These are phyloP conservation scores for Aspergillus saccharolyticus DNA, from an alignment of 495 filamentous ascomycete genomes.

Conservation along the genomic window DNA sequence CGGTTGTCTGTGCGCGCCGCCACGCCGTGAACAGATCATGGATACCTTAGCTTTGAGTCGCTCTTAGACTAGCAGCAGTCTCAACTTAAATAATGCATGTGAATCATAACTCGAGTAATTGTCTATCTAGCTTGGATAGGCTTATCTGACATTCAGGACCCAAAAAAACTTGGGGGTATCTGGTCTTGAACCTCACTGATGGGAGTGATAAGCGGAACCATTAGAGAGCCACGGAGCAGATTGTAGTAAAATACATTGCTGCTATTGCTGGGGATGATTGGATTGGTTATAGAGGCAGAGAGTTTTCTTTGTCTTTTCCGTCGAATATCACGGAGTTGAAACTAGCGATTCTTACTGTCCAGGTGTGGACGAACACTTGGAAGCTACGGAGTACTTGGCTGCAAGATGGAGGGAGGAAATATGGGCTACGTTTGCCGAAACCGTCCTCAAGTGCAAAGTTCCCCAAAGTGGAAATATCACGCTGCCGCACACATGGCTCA, in stretches of 20 bases:
- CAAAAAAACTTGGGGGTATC: neutral
- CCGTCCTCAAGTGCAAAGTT: slow-evolving; percentile 9
- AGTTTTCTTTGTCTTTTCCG: neutral
- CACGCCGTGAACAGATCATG: neutral
- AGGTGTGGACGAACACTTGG: no score
- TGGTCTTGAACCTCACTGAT: neutral
- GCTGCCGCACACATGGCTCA: slow-evolving; percentile 16
- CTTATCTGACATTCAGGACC: neutral
- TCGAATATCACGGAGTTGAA: neutral
- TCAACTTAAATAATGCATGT: neutral
- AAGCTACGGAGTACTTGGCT: no score
- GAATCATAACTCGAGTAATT: neutral
- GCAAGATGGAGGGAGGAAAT: slow-evolving; percentile 13
- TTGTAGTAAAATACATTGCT: neutral
- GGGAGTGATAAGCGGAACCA: neutral
- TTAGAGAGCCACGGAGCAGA: neutral
- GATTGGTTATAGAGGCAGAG: neutral
- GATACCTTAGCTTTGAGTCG: neutral
- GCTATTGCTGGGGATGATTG: neutral
- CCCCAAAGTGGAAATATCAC: slow-evolving; percentile 23
- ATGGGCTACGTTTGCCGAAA: neutral
- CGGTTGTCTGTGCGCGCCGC: neutral
- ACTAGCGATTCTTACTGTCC: neutral
- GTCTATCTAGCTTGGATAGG: neutral
- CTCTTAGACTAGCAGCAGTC: no score